Percentiles rank a stretch among this genome's conserved stretches.
Evolutionary conservation across 2,329 filamentous ascomycete species (phyloP).

Genomic region (Fusarium transvaalense): DNA sequence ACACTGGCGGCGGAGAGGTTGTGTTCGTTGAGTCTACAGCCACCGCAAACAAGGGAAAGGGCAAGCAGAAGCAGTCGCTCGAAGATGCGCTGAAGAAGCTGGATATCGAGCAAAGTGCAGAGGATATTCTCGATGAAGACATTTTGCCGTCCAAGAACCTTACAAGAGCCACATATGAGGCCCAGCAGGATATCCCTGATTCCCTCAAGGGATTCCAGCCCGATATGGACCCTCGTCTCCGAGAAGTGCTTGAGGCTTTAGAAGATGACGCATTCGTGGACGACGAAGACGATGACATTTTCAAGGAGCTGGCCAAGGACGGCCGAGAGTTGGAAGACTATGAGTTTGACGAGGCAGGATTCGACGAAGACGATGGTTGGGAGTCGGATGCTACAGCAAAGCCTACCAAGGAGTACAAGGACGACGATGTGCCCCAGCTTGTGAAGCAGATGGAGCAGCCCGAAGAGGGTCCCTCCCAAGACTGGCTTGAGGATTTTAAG

Average conservation of each 20-base stretch:
- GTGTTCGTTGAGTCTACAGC: conserved; percentile 84
- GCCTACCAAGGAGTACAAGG: conserved; percentile 70
- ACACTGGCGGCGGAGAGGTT: conserved; percentile 76
- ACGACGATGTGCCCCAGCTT: conserved; percentile 62
- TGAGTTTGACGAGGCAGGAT: conserved; percentile 79
- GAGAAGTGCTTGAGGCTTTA: conserved; percentile 91
- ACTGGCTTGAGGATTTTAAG: conserved; percentile 93
- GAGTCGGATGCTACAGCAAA: conserved; percentile 94
- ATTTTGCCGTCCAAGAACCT: conserved; percentile 85
- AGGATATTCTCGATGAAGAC: conserved; percentile 76
- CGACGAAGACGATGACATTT: conserved; percentile 88
- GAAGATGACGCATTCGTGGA: conserved; percentile 97
- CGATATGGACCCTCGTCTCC: conserved; percentile 93
- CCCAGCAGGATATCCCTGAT: conserved; percentile 93
- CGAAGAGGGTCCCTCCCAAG: conserved; percentile 75
- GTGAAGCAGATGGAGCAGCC: conserved; percentile 62
- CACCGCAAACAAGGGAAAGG: conserved; percentile 75
- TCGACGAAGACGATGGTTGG: conserved; percentile 84
- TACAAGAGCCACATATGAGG: conserved; percentile 83
- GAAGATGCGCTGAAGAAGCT: conserved; percentile 83
- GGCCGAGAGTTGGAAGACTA: conserved; percentile 80
- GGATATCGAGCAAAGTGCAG: conserved; percentile 66
- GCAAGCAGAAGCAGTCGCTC: conserved; percentile 79
- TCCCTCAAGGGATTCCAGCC: conserved; percentile 93
- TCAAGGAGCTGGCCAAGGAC: conserved; percentile 77